A percentile compares a stretch with the other conserved stretches of the same genome.
These are phyloP conservation scores for Suillus plorans DNA, from an alignment of 768 basidiomycete species.

Conservation along the genomic window DNA sequence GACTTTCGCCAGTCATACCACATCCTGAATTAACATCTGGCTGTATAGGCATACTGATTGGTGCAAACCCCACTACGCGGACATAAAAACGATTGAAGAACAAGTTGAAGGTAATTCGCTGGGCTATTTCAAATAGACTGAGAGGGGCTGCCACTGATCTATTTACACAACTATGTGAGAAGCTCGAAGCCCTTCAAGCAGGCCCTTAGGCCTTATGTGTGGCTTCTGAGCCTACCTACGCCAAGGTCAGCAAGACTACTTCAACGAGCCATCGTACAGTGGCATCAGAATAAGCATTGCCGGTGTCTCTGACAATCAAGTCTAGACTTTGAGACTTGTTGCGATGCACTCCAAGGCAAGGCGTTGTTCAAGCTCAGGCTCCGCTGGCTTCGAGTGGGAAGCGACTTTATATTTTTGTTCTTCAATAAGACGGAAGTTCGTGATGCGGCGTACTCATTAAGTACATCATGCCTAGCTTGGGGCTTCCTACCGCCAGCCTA, in stretches of 20 bases:
- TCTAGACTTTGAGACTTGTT: neutral
- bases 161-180: neutral
- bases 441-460: neutral
- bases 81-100: neutral
- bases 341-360: neutral
- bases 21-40: neutral
- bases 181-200: neutral
- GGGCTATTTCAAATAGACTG: neutral
- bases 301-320: neutral
- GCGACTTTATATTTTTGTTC: neutral
- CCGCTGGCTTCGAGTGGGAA: no score
- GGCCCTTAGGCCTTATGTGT: neutral
- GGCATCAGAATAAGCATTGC: neutral
- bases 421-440: neutral
- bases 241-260: neutral
- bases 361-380: neutral
- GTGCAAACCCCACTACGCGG: neutral
- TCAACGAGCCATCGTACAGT: neutral
- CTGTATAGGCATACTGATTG: neutral
- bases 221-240: neutral
- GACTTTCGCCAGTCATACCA: neutral
- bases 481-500: neutral
- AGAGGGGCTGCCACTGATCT: neutral
- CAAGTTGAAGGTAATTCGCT: neutral
- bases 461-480: neutral